phyloP scores from a whole-genome alignment of 441 rosid species.

The Pelargonium australe region DNA sequence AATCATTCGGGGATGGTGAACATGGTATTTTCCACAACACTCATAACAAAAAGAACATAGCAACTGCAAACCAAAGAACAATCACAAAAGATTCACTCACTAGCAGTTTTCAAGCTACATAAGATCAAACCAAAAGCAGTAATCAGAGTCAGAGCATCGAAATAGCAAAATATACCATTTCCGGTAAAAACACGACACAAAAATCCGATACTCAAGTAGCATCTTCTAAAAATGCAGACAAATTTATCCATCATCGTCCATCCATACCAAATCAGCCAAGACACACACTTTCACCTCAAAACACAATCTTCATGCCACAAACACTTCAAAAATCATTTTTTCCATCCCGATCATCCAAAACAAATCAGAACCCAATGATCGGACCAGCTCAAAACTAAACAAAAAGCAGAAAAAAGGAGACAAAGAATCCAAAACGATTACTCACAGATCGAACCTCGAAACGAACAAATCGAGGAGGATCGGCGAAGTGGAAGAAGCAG shows the following conservation, averaged over 20 bases:
- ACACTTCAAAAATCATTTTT: too few species aligned
- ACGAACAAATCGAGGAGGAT: neutral
- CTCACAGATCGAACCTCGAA: constrained; percentile 1
- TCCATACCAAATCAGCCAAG: too few species aligned
- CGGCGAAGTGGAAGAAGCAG: neutral
- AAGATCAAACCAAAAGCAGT: constrained; percentile 19
- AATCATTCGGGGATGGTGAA: too few species aligned
- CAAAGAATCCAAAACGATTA: neutral
- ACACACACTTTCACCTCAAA: too few species aligned
- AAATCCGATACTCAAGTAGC: too few species aligned
- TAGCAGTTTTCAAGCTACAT: neutral
- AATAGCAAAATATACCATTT: neutral
- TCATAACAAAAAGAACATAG: constrained; percentile 12
- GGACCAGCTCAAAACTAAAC: too few species aligned
- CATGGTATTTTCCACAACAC: constrained; percentile 2
- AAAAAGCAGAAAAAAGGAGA: neutral
- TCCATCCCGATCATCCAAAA: too few species aligned
- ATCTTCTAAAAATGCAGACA: too few species aligned
- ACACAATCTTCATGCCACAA: too few species aligned
- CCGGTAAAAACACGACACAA: too few species aligned
- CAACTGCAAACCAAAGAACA: constrained; percentile 5
- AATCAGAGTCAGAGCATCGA: constrained; percentile 1
- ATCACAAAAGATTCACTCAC: constrained; percentile 6
- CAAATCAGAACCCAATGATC: too few species aligned
- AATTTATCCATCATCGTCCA: too few species aligned